Conservation (phyloP, 2,329 filamentous ascomycete genomes). For the Alternaria hordeiaustralica region DNA sequence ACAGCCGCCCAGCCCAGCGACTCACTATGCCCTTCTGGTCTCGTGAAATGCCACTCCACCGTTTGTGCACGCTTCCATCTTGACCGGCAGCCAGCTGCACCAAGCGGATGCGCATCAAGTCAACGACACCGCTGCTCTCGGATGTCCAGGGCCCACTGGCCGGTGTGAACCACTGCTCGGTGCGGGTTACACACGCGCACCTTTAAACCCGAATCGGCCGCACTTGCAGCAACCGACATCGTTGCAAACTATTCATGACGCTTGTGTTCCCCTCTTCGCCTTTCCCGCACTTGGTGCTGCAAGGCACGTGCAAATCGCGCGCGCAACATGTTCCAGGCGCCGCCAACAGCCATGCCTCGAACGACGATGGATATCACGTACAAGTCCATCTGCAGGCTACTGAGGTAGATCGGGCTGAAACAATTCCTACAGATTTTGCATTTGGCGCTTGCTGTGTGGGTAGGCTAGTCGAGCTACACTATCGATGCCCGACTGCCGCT, state of each 20-base stretch:
- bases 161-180: slow-evolving; percentile 33
- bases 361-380: slow-evolving; percentile 4
- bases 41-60: slow-evolving; percentile 6
- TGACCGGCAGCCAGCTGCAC: slow-evolving; percentile 4
- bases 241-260: slow-evolving; percentile 28
- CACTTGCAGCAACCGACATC: slow-evolving; percentile 39
- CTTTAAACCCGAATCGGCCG: slow-evolving; percentile 36
- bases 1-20: background rate
- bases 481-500: slow-evolving; percentile 14
- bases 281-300: slow-evolving; percentile 24
- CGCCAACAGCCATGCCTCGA: slow-evolving; percentile 10
- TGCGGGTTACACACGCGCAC: slow-evolving; percentile 32
- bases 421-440: slow-evolving; percentile 14
- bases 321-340: background rate
- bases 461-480: slow-evolving; percentile 21
- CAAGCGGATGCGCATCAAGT: background rate
- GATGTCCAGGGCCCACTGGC: slow-evolving; percentile 22
- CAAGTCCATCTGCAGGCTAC: slow-evolving; percentile 15
- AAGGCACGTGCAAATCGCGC: slow-evolving; percentile 34
- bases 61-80: slow-evolving; percentile 2
- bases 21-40: slow-evolving; percentile 1
- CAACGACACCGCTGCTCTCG: slow-evolving; percentile 26
- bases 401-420: slow-evolving; percentile 27
- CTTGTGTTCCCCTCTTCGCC: slow-evolving; percentile 18
- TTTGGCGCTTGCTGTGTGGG: slow-evolving; percentile 20